Evolutionary conservation across 352 stramenopile species (phyloP), one percentile per base, ranked within the genome.

Genomic region (Phytophthora hibernalis): DNA sequence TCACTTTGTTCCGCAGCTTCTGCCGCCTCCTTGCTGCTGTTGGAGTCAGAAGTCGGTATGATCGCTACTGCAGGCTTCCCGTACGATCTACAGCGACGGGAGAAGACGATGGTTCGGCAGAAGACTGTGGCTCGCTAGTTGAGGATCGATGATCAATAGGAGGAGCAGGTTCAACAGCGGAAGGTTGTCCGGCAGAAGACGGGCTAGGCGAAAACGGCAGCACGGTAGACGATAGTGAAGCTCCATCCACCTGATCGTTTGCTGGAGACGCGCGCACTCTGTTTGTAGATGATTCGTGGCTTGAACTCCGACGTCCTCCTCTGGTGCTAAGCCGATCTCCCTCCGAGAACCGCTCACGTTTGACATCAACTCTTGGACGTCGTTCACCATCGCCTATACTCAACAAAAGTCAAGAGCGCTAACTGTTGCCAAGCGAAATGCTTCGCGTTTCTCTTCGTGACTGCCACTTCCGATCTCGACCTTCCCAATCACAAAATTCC

Each of bases 391-490:
- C 40, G 21, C 62, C 57, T 24, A 55, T 58, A 9, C 45, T 64
- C 22, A 77, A 24, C n/a, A 91, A 10, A 90, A 89, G 20, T 71
- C 49, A 22, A 83, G 70, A 3, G 80, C 71, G n/a, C 72, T 77
- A 5, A 73, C 49, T 0, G 72, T 71, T 2, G 81, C 85, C 10
- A 82, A 40, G 22, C 77, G 74, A 40, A 85, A 88, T 21, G 81
- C 83, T 26, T 76, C 69, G 7, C 74, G 61, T 42, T 85, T 89
- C 26, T 86, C 68, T 51, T 79, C 75, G 26, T 85, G 68, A 21
- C 83, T 90, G 5, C 83, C 83, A 54, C 82, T 91, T 9, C 85
- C 85, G 35, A 93, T 79, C 35, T 92, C 85, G 10, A 93, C 73
- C 15, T 82, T 90, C 5, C 79, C 85, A 10, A 89, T 51, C 22